phyloP scores from a whole-genome alignment of 2,329 filamentous ascomycete genomes.

The Ophiostoma pallidulum region DNA sequence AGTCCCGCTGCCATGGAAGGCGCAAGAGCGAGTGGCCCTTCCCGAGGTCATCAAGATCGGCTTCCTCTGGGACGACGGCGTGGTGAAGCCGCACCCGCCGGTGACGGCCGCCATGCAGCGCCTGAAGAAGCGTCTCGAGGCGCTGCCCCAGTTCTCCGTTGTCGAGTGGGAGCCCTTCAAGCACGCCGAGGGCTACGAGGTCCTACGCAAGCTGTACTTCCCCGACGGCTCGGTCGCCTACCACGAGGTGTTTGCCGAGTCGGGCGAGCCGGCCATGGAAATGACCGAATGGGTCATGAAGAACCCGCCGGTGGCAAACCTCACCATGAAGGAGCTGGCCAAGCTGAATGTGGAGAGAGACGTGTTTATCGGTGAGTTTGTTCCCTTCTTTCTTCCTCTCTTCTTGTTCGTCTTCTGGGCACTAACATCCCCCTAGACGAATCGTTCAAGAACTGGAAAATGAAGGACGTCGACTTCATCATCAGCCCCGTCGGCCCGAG shows the following conservation, averaged over 20 bases:
- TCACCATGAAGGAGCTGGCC: too few species aligned
- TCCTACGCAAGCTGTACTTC: background rate
- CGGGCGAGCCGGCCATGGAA: background rate
- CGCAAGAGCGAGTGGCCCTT: too few species aligned
- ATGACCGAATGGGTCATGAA: background rate
- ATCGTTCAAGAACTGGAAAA: background rate
- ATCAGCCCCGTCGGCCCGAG: constrained; percentile 1
- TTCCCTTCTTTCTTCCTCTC: background rate
- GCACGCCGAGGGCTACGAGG: background rate
- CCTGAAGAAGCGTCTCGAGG: background rate
- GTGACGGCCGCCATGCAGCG: background rate
- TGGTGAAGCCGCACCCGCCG: background rate
- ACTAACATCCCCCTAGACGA: background rate
- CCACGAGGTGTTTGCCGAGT: background rate
- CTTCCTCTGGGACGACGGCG: background rate
- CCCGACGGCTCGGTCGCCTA: background rate
- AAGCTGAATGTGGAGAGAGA: background rate
- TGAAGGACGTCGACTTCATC: constrained; percentile 4
- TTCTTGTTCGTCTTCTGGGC: too few species aligned
- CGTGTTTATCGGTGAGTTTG: background rate
- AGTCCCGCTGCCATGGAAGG: background rate
- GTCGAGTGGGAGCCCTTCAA: background rate
- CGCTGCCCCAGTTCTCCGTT: background rate
- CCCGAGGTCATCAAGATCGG: background rate
- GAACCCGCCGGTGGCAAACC: background rate